Percentiles rank a stretch among this genome's conserved stretches.
Conservation (phyloP, 352 stramenopile genomes). For the Globisporangium yorkense region DNA sequence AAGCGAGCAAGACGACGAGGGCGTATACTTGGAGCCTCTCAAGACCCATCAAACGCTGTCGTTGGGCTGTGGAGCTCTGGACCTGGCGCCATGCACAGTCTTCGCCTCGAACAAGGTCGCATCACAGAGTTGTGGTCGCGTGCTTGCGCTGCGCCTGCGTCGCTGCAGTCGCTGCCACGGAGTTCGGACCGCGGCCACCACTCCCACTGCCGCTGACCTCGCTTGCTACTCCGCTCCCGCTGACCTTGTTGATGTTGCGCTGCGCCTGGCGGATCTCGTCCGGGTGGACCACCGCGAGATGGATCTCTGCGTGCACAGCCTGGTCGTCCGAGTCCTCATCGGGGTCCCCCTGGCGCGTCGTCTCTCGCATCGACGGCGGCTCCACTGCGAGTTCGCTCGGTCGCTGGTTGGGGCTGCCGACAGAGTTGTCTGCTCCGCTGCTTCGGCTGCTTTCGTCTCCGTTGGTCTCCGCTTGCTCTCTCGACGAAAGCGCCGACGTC, state of each 20-base stretch:
- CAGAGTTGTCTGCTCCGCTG: neutral
- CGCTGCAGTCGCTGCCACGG: neutral
- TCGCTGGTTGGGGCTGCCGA: neutral
- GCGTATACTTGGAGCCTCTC: neutral
- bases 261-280: slow-evolving; percentile 20
- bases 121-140: slow-evolving; percentile 14
- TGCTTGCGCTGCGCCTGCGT: slow-evolving; percentile 25
- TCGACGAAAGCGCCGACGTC: no score
- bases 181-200: neutral
- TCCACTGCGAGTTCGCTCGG: slow-evolving; percentile 10
- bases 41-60: no score
- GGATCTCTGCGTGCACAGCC: slow-evolving; percentile 5
- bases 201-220: neutral
- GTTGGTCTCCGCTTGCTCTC: no score
- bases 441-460: neutral
- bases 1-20: neutral
- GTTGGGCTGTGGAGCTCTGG: no score
- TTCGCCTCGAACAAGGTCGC: no score
- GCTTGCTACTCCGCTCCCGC: neutral
- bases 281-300: slow-evolving; percentile 13
- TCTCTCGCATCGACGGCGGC: slow-evolving; percentile 22
- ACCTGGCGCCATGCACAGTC: no score
- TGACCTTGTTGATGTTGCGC: slow-evolving; percentile 3
- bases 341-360: slow-evolving; percentile 6
- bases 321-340: slow-evolving; percentile 18